These are phyloP conservation scores for Metschnikowia vanudenii DNA, from an alignment of 805 yeast genomes.

Conservation along the genomic window DNA sequence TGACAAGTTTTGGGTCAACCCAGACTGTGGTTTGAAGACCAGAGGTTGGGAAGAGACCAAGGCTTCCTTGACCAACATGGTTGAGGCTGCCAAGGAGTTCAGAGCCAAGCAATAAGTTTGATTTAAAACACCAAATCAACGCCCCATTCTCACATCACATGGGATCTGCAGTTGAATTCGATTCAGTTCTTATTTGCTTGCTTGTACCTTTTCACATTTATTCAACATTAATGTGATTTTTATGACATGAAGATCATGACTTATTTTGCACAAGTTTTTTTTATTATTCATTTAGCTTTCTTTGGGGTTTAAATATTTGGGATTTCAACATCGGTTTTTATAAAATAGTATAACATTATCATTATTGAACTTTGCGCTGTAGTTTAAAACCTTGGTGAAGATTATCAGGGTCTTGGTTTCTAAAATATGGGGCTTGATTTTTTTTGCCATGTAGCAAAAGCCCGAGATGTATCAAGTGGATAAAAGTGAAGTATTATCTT, in stretches of 20 bases:
- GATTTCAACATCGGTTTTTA: slow-evolving; percentile 50
- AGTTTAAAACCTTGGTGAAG: too few relatives aligned
- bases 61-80: slow-evolving; percentile 96
- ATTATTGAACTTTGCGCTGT: background rate
- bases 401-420: background rate
- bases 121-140: slow-evolving; percentile 5
- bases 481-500: too few relatives aligned
- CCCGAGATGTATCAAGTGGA: too few relatives aligned
- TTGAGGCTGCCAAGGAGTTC: slow-evolving; percentile 97
- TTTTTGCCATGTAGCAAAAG: too few relatives aligned
- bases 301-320: slow-evolving; percentile 40
- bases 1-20: slow-evolving; percentile 99
- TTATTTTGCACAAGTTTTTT: slow-evolving; percentile 24
- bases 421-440: background rate
- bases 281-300: slow-evolving; percentile 19
- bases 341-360: slow-evolving; percentile 17
- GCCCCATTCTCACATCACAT: slow-evolving; percentile 12
- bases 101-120: slow-evolving; percentile 39
- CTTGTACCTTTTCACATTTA: slow-evolving; percentile 38
- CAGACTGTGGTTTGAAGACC: slow-evolving; percentile 99
- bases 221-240: slow-evolving; percentile 49
- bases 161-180: slow-evolving; percentile 11
- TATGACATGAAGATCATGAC: slow-evolving; percentile 22
- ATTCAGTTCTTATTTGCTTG: slow-evolving; percentile 42
- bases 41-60: slow-evolving; percentile 99